These are phyloP conservation scores for Verticillium dahliae DNA, from an alignment of 2,329 filamentous ascomycete genomes.

Conservation along the genomic window DNA sequence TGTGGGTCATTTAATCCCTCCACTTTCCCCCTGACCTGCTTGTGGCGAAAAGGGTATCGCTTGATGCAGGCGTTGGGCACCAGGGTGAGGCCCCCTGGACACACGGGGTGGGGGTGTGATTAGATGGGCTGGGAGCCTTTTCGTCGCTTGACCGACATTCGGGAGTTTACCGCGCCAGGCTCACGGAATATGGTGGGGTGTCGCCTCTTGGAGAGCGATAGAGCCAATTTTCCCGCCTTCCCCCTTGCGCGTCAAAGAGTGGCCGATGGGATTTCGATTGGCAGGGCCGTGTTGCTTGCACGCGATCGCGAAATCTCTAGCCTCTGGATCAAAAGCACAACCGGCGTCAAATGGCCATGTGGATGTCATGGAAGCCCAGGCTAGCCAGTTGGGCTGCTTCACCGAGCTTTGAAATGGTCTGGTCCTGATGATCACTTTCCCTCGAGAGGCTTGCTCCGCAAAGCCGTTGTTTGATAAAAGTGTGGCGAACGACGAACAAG, in stretches of 20 bases:
- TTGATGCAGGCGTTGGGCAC: not conserved
- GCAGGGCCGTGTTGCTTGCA: too few relatives aligned
- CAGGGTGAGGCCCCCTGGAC: not conserved
- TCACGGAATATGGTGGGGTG: not conserved
- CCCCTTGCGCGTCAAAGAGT: too few relatives aligned
- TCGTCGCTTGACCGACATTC: not conserved
- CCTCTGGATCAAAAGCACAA: too few relatives aligned
- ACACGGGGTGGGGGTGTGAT: not conserved
- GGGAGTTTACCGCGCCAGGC: not conserved
- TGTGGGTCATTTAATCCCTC: not conserved
- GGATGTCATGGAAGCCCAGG: too few relatives aligned
- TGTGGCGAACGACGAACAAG: not conserved
- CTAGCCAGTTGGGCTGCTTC: too few relatives aligned
- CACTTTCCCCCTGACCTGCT: not conserved
- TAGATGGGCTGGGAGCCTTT: not conserved
- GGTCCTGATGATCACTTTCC: not conserved
- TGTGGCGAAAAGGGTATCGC: constrained; percentile 1
- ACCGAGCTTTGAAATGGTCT: too few relatives aligned
- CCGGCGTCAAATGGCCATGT: too few relatives aligned
- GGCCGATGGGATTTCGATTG: too few relatives aligned
- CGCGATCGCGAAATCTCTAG: too few relatives aligned
- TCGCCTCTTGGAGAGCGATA: too few relatives aligned
- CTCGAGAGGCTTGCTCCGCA: not conserved
- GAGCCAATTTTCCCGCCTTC: too few relatives aligned
- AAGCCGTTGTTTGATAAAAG: not conserved